phyloP scores from a whole-genome alignment of 257 asterid species.

The Fraxinus quadrangulata region DNA sequence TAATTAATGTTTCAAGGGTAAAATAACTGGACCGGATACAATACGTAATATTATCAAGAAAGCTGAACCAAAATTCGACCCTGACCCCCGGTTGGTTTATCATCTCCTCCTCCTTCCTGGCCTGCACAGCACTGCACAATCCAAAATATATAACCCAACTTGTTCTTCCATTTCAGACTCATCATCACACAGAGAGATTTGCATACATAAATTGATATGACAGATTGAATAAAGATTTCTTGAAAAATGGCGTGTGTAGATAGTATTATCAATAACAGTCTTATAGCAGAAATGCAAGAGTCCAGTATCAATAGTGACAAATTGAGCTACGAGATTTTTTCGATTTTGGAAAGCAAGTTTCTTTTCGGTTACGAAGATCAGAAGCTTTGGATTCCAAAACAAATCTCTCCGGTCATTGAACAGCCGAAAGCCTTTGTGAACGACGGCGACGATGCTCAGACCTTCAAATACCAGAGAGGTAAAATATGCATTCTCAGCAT shows the following conservation, averaged over 20 bases:
- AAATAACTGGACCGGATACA: too few species aligned
- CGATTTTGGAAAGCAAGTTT: constrained; percentile 86
- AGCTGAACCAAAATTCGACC: too few species aligned
- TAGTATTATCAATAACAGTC: constrained; percentile 28
- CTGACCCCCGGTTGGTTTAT: too few species aligned
- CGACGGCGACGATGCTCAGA: constrained; percentile 36
- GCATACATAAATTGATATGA: constrained; percentile 13
- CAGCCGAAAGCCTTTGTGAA: constrained; percentile 23
- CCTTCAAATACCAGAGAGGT: constrained; percentile 69
- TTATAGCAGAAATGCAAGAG: constrained; percentile 54
- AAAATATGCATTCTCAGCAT: constrained; percentile 75
- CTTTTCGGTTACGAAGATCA: constrained; percentile 85
- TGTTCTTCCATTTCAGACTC: constrained; percentile 4
- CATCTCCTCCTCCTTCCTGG: too few species aligned
- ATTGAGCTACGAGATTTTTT: constrained; percentile 91
- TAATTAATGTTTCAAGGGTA: too few species aligned
- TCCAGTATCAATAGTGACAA: constrained; percentile 87
- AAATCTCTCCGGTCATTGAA: constrained; percentile 28
- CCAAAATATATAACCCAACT: constrained; percentile 4
- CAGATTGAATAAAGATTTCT: constrained; percentile 17
- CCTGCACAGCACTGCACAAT: constrained; percentile 14
- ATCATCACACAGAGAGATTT: not conserved
- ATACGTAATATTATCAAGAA: too few species aligned
- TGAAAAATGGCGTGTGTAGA: constrained; percentile 56
- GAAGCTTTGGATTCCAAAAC: constrained; percentile 78